Base-by-base conservation (phyloP, 2,329 filamentous ascomycete species). In the Chrysosporium keratinophilum region DNA sequence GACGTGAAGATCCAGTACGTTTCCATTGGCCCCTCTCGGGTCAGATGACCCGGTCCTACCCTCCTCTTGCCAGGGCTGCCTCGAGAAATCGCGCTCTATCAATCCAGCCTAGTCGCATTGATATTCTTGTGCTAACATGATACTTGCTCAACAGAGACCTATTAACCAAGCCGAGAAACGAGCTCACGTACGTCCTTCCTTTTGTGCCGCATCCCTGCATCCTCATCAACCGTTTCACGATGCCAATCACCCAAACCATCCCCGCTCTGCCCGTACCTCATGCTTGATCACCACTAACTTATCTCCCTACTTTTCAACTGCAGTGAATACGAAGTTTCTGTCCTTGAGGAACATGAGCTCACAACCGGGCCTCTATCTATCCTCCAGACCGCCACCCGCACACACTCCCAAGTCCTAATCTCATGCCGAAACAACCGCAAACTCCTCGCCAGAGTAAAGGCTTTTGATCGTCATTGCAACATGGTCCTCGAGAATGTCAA, bases 391-490 rank as follows among this genome's bases (percentile, higher is more conserved):
- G 93, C 93, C 60, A 93, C 96, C 55, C 87, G 90, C 69, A 87
- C 86, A 60, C 91, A 96, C 76, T 87, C 86, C 42, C 93, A 97
- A 74, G 91, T 98, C 58, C 82, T 98, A 60, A 96, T 98, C 68
- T 95, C 88, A 52, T 91, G 91, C 75, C 89, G 93, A 61, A 96
- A 95, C 81, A 97, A 97, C 78, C 87, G 91, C 73, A 98, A 98
- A 78, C 80, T 98, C 46, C 84, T 98, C 53, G 93, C 91, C 50
- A 86, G 93, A 60, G 91, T 98, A 67, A 98, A 98, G 78, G 93
- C 93, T 5, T 98, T 98, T 70, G 93, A 98, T 74, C 81, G 93
- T 57, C 93, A 98, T 74, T 97, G 90, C 81, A 98, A 98, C 75
- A 97, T 98, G 93, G 87, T 95, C 2, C 77, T 96, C 46, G 89